A percentile compares a stretch with the other conserved stretches of the same genome.
These are phyloP conservation scores for Pleurotus platypus DNA, from an alignment of 768 basidiomycete species.

Conservation along the genomic window DNA sequence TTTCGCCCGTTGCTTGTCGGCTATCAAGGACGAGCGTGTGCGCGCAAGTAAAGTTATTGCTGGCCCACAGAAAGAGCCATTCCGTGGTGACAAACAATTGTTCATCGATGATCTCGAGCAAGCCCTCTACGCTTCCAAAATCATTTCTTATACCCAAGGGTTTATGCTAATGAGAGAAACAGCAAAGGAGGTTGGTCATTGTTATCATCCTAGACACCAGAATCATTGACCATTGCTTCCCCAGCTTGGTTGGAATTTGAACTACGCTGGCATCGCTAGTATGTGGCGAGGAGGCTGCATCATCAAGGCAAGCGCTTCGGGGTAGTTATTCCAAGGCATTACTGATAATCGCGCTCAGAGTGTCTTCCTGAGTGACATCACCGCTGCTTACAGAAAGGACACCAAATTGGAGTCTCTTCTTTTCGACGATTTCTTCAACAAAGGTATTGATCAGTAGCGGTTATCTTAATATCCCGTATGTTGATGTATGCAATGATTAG, in stretches of 20 bases:
- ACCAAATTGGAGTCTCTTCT: constrained; percentile 84
- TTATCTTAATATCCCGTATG: too few species aligned
- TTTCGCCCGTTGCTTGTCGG: constrained; percentile 96
- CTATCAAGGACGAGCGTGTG: constrained; percentile 93
- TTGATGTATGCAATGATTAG: constrained; percentile 28
- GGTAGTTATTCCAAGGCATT: neutral
- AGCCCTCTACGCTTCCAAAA: constrained; percentile 98
- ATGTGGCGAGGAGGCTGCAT: constrained; percentile 99
- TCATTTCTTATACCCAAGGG: constrained; percentile 99
- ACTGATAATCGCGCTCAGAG: constrained; percentile 35
- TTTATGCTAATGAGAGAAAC: constrained; percentile 99
- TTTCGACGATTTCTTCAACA: constrained; percentile 97
- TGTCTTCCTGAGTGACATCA: constrained; percentile 94
- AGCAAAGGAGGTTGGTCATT: constrained; percentile 72
- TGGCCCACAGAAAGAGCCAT: constrained; percentile 88
- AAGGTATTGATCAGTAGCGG: constrained; percentile 41
- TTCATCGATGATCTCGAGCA: constrained; percentile 99
- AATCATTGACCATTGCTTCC: neutral
- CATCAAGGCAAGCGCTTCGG: constrained; percentile 62
- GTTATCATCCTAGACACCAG: neutral
- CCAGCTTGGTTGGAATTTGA: constrained; percentile 84
- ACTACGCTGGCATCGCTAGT: constrained; percentile 95
- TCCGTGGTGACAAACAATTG: constrained; percentile 97
- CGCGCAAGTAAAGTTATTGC: constrained; percentile 89
- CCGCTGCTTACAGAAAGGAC: constrained; percentile 86